These are phyloP conservation scores for Pseudomassariella vexata DNA, from an alignment of 2,329 filamentous ascomycete genomes.

Conservation along the genomic window DNA sequence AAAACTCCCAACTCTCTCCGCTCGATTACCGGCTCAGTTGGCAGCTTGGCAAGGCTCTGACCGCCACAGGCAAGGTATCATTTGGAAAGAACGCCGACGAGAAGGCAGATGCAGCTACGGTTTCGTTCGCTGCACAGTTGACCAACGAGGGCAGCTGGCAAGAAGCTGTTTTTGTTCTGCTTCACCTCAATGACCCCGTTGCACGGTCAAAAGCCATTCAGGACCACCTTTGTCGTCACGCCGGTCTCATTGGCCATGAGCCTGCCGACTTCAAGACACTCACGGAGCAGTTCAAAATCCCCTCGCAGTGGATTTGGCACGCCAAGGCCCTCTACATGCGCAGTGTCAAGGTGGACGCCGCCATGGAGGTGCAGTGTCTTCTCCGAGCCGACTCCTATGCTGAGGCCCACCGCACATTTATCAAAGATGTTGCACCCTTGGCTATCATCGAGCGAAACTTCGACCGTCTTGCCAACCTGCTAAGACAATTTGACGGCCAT, in stretches of 20 bases:
- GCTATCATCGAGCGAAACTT: conserved; percentile 82
- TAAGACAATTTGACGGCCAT: conserved; percentile 64
- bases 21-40: conserved; percentile 74
- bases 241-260: conserved; percentile 57
- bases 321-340: conserved; percentile 81
- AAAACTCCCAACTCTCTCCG: conserved; percentile 69
- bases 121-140: conserved; percentile 60
- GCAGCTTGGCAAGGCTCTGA: conserved; percentile 71
- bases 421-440: conserved; percentile 72
- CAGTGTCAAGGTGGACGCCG: conserved; percentile 62
- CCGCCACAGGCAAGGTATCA: conserved; percentile 40
- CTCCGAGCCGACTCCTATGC: conserved; percentile 69
- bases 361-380: conserved; percentile 71
- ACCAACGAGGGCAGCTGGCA: conserved; percentile 61
- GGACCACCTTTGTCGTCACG: conserved; percentile 69
- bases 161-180: conserved; percentile 68
- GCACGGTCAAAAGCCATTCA: conserved; percentile 64
- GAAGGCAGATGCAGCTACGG: conserved; percentile 61
- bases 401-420: conserved; percentile 80
- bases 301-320: conserved; percentile 75
- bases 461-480: conserved; percentile 58
- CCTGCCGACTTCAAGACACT: conserved; percentile 54
- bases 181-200: conserved; percentile 62
- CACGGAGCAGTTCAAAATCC: conserved; percentile 62
- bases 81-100: conserved; percentile 49